Base-by-base conservation (phyloP, 306 rosid genomes). In the Adenanthera pavonina region DNA sequence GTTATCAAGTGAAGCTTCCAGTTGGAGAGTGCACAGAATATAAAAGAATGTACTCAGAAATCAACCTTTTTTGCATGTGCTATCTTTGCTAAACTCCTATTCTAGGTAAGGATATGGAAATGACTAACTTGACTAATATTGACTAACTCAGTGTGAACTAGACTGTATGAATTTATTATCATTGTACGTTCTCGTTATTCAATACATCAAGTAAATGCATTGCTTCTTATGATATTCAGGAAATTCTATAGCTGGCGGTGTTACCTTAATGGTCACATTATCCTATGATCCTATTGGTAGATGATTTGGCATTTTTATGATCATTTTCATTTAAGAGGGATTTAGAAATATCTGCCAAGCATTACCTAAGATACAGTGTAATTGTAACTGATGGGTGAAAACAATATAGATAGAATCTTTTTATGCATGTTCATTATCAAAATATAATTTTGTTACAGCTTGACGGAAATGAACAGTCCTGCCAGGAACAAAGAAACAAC, bases 1-100 rank as follows among this genome's bases (percentile, higher is more conserved):
- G 78, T 74, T 51, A 64, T 53, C 46, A 53, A 13, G 71, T 11
- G 57, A 75, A 70, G 48, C 16, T 53, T 80, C 36, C 14, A 41
- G 35, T 75, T 62, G 3, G n/a, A 7, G 74, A 57, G 72, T 47
- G 73, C 7, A 36, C 20, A 30, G 5, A 47, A 59, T 47, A 54
- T n/a, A 61, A 69, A 40, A 8, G 56, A 17, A 49, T 70, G 34
- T 62, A 6, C 47, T 38, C 66, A 25, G 14, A 20, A 62, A n/a
- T 62, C 35, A 15, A 11, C 61, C 20, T 43, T n/a, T 25, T 16
- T 46, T 16, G 25, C 36, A 40, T 62, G 41, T 51, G 41, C 46
- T 61, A 17, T 43, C 68, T 62, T 51, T 59, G 48, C 77, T 35
- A 25, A 44, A n/a, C 74, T 51, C 74, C 52, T 68, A 65, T 48